Evolutionary conservation across 768 basidiomycete species (phyloP).

Genomic region (Podaxis sp.): DNA sequence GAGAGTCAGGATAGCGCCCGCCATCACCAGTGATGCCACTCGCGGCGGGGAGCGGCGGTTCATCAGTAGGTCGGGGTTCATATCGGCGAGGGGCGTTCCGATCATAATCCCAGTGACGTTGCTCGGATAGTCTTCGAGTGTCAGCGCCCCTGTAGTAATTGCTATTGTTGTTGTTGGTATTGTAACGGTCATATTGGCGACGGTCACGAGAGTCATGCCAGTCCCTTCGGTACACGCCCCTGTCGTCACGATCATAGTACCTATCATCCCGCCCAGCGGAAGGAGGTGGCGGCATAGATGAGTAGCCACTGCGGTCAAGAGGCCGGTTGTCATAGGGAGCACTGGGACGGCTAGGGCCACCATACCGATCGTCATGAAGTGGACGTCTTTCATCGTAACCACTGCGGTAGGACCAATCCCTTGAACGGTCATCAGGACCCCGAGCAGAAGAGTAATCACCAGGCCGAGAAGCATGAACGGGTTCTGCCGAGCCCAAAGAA

Average conservation of each 20-base stretch:
- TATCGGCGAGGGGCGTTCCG: slow-evolving; percentile 7
- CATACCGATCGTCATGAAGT: slow-evolving; percentile 11
- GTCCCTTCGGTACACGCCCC: slow-evolving; percentile 12
- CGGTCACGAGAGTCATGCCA: slow-evolving; percentile 15
- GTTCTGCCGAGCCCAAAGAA: slow-evolving; percentile 1
- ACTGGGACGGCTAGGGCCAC: slow-evolving; percentile 1
- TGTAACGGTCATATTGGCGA: slow-evolving; percentile 13
- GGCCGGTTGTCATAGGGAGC: slow-evolving; percentile 7
- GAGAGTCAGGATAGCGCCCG: slow-evolving; percentile 1
- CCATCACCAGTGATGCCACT: not conserved
- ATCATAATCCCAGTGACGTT: slow-evolving; percentile 9
- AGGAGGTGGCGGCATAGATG: slow-evolving; percentile 11
- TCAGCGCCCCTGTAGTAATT: slow-evolving; percentile 6
- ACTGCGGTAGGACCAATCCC: slow-evolving; percentile 10
- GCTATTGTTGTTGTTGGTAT: not conserved
- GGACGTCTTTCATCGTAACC: slow-evolving; percentile 8
- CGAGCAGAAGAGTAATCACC: slow-evolving; percentile 8
- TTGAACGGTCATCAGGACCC: not conserved
- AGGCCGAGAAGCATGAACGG: slow-evolving; percentile 4
- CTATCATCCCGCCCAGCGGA: slow-evolving; percentile 9
- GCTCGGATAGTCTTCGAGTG: slow-evolving; percentile 8
- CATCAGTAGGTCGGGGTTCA: slow-evolving; percentile 6
- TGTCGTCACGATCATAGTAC: slow-evolving; percentile 15
- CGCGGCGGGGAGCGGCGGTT: not conserved
- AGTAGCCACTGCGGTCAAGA: slow-evolving; percentile 3